phyloP scores from a whole-genome alignment of 108 stramenopile genomes.

The Cylindrotheca fusiformis region DNA sequence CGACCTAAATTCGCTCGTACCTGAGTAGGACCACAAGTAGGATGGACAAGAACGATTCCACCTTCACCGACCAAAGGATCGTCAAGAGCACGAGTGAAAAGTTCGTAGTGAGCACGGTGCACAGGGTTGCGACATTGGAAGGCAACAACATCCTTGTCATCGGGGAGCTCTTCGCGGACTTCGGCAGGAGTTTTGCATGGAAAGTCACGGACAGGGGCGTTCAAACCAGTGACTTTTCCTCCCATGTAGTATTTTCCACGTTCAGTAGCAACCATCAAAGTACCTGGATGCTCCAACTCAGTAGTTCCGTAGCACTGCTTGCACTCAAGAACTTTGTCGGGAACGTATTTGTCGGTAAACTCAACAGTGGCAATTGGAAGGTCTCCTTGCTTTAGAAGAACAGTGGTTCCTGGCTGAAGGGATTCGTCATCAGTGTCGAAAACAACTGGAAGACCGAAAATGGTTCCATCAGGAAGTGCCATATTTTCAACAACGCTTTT shows the following conservation, averaged over 20 bases:
- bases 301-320: constrained; percentile 96
- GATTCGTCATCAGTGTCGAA: constrained; percentile 94
- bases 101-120: constrained; percentile 99
- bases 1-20: constrained; percentile 6
- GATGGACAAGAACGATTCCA: constrained; percentile 97
- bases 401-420: constrained; percentile 85
- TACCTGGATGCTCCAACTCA: constrained; percentile 95
- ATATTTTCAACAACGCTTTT: constrained; percentile 88
- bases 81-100: constrained; percentile 97
- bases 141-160: constrained; percentile 96
- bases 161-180: constrained; percentile 91
- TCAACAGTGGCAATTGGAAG: constrained; percentile 92
- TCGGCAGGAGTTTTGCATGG: constrained; percentile 95
- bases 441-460: constrained; percentile 97
- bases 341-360: constrained; percentile 90
- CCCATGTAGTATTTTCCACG: constrained; percentile 98
- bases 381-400: constrained; percentile 95
- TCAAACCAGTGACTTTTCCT: constrained; percentile 95
- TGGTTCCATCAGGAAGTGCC: constrained; percentile 90
- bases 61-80: constrained; percentile 87
- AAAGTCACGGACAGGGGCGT: constrained; percentile 96
- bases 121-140: constrained; percentile 99
- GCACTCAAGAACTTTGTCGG: constrained; percentile 94
- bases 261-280: constrained; percentile 97
- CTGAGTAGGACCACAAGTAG: constrained; percentile 98